Percentiles rank a stretch among this genome's conserved stretches.
Evolutionary conservation across 352 stramenopile genomes (phyloP).

Genomic region (Pythium folliculosum): DNA sequence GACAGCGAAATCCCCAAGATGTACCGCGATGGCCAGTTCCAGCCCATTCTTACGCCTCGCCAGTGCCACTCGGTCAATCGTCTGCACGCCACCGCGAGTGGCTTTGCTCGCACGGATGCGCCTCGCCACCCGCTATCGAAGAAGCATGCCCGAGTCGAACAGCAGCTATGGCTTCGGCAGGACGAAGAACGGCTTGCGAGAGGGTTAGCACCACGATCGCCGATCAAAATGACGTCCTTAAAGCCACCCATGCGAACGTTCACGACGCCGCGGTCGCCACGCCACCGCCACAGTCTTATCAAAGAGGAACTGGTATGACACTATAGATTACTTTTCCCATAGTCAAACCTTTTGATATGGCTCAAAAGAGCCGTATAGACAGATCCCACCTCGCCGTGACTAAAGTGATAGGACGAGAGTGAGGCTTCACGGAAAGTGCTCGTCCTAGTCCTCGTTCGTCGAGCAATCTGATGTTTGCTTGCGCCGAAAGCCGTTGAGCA

Average conservation of each 20-base stretch:
- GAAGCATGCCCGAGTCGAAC: conserved; percentile 27
- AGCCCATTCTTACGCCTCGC: conserved; percentile 42
- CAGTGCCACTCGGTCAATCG: conserved; percentile 57
- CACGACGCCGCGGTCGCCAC: conserved; percentile 11
- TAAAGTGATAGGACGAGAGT: not conserved
- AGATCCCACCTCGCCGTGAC: not conserved
- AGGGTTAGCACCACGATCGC: conserved; percentile 10
- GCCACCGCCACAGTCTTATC: conserved; percentile 18
- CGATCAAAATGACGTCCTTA: conserved; percentile 3
- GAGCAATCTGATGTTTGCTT: conserved; percentile 20
- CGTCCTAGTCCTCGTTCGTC: conserved; percentile 5
- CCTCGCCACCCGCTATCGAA: conserved; percentile 34
- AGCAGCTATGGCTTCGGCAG: conserved; percentile 23
- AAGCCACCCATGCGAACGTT: not conserved
- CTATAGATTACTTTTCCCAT: not conserved
- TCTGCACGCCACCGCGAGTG: conserved; percentile 39
- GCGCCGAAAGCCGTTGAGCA: conserved; percentile 22
- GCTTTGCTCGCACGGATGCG: conserved; percentile 14
- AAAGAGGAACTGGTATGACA: conserved; percentile 28
- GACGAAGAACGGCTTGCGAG: not conserved
- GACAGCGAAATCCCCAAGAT: conserved; percentile 53
- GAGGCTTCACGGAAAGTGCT: not conserved
- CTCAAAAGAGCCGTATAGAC: not conserved
- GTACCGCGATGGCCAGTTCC: conserved; percentile 57
- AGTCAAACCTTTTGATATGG: not conserved